A percentile compares a stretch with the other conserved stretches of the same genome.
Evolutionary conservation across 257 asterid species (phyloP).

Genomic region (Oldenlandia corymbosa): DNA sequence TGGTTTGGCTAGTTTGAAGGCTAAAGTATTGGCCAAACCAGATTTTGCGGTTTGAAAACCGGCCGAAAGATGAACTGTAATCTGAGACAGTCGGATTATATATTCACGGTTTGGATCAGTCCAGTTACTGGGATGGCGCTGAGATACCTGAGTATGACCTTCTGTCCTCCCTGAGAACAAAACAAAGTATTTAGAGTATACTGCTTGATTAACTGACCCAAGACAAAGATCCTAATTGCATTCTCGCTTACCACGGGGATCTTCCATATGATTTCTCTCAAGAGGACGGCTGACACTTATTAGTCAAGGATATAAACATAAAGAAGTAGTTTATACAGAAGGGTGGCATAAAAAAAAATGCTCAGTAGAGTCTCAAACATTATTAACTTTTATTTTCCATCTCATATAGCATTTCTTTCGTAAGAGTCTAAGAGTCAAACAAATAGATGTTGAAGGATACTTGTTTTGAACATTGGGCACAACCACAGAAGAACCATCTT

Average conservation of each 20-base stretch:
- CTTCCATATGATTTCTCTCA: conserved; percentile 38
- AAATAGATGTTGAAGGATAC: conserved; percentile 75
- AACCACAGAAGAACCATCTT: conserved; percentile 37
- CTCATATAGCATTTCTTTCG: too few relatives aligned
- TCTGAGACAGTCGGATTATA: too few relatives aligned
- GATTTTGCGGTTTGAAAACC: too few relatives aligned
- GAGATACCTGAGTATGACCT: conserved; percentile 42
- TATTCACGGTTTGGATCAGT: conserved; percentile 72
- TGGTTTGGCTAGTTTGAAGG: too few relatives aligned
- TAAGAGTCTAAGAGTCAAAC: conserved; percentile 4
- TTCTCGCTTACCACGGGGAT: conserved; percentile 43
- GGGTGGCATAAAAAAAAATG: too few relatives aligned
- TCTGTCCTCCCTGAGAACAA: conserved; percentile 32
- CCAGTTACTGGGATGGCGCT: conserved; percentile 92
- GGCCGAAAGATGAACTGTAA: too few relatives aligned
- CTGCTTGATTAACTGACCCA: conserved; percentile 15
- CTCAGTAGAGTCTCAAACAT: conserved; percentile 15
- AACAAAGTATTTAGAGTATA: conserved; percentile 14
- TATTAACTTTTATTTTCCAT: not conserved
- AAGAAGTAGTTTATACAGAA: conserved; percentile 7
- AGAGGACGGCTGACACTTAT: conserved; percentile 34
- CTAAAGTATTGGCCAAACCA: too few relatives aligned
- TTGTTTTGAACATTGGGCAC: conserved; percentile 30
- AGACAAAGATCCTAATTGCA: conserved; percentile 11
- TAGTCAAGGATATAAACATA: conserved; percentile 44